A percentile compares a stretch with the other conserved stretches of the same genome.
These are phyloP conservation scores for Mortierella sp. DNA, from an alignment of 371 early-diverging fungal species.

Conservation along the genomic window DNA sequence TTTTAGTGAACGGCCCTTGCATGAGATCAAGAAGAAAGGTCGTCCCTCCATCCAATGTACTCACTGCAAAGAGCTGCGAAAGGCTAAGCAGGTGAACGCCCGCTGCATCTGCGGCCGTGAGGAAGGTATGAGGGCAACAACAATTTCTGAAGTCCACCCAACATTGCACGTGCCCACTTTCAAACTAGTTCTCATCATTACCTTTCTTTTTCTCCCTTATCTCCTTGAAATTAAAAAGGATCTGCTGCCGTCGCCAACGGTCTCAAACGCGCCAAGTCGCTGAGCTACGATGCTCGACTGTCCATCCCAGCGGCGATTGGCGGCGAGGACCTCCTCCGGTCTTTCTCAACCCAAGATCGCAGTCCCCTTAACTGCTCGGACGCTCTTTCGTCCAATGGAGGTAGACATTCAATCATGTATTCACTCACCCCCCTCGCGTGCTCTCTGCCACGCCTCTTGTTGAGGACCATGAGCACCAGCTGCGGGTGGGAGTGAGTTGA, in stretches of 20 bases:
- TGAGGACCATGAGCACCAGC: not conserved
- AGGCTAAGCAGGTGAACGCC: conserved; percentile 80
- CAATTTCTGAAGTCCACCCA: not conserved
- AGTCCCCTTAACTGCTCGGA: conserved; percentile 34
- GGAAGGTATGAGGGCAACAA: conserved; percentile 23
- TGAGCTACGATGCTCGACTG: conserved; percentile 49
- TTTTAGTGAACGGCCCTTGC: conserved; percentile 70
- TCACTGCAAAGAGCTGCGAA: conserved; percentile 81
- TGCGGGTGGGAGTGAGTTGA: conserved; percentile 11
- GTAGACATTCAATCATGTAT: conserved; percentile 39
- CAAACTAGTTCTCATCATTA: not conserved
- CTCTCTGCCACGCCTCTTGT: conserved; percentile 4
- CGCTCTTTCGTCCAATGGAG: conserved; percentile 46
- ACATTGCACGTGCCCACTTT: not conserved
- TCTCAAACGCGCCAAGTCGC: conserved; percentile 49
- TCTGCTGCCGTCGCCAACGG: conserved; percentile 49
- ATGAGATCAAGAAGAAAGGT: conserved; percentile 82
- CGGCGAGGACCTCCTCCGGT: conserved; percentile 50
- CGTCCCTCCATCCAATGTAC: conserved; percentile 85
- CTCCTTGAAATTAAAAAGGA: conserved; percentile 10
- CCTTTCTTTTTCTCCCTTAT: conserved; percentile 1
- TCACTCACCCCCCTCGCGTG: conserved; percentile 1
- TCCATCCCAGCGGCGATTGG: conserved; percentile 33
- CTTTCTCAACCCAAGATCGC: conserved; percentile 30
- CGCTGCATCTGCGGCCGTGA: conserved; percentile 77